Conservation (phyloP, 345 rosid species). For the Luvunga scandens region DNA sequence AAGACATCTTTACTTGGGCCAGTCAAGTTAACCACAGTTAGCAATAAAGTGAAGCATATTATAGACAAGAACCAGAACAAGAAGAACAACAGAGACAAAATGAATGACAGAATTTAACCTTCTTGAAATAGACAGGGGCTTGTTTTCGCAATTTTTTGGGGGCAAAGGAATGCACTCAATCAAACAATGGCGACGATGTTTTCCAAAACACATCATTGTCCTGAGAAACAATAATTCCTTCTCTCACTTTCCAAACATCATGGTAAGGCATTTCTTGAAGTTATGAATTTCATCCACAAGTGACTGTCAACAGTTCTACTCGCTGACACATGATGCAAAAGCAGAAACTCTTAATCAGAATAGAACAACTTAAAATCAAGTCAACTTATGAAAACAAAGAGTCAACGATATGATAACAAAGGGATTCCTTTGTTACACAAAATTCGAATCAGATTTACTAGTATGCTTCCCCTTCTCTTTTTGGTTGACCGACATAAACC, state of each 20-base stretch:
- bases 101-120: slow-evolving; percentile 34
- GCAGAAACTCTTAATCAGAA: too few species aligned
- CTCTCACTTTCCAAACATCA: slow-evolving; percentile 86
- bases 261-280: slow-evolving; percentile 87
- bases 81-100: neutral
- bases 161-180: slow-evolving; percentile 86
- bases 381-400: too few species aligned
- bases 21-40: neutral
- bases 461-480: too few species aligned
- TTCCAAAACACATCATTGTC: slow-evolving; percentile 79
- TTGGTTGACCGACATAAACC: too few species aligned
- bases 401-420: too few species aligned
- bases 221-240: slow-evolving; percentile 82
- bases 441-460: too few species aligned
- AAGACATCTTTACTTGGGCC: neutral
- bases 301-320: slow-evolving; percentile 70
- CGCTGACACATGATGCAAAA: slow-evolving; percentile 72
- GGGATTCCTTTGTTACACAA: too few species aligned
- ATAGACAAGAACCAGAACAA: slow-evolving; percentile 6
- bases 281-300: slow-evolving; percentile 88
- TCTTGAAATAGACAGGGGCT: slow-evolving; percentile 85
- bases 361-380: neutral
- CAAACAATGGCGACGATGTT: slow-evolving; percentile 82
- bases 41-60: neutral
- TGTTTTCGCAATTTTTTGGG: slow-evolving; percentile 55